Percentiles rank a stretch among this genome's conserved stretches.
These are phyloP conservation scores for Scopulariopsis brevicaulis DNA, from an alignment of 2,329 filamentous ascomycete genomes.

Conservation along the genomic window DNA sequence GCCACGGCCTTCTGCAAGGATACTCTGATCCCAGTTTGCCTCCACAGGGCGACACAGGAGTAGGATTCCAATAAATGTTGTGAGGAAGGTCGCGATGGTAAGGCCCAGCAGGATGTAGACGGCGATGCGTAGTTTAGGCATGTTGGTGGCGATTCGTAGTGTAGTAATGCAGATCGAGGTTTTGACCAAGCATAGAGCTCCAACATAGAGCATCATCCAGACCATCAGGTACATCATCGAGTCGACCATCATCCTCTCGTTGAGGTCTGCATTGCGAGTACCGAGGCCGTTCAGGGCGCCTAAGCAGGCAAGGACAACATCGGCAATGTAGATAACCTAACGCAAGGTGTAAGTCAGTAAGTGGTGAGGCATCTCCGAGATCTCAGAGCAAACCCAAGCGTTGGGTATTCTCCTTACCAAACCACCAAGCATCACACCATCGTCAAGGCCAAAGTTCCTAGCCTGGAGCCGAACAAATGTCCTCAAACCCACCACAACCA, in stretches of 20 bases:
- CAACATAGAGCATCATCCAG: conserved; percentile 16
- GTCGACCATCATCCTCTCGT: conserved; percentile 9
- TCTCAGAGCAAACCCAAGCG: background rate
- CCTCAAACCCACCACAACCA: conserved; percentile 9
- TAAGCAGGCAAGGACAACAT: conserved; percentile 9
- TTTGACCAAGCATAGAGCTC: conserved; percentile 13
- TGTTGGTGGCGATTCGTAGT: conserved; percentile 17
- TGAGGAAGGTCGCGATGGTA: conserved; percentile 14
- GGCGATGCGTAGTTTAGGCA: conserved; percentile 9
- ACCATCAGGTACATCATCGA: conserved; percentile 12
- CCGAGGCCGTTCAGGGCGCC: conserved; percentile 11
- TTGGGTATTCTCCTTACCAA: background rate
- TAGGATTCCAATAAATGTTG: conserved; percentile 17
- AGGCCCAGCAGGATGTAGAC: conserved; percentile 11
- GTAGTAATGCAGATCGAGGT: conserved; percentile 24
- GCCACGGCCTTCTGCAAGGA: conserved; percentile 14
- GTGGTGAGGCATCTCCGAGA: background rate
- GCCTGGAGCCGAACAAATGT: conserved; percentile 6
- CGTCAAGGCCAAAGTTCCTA: background rate
- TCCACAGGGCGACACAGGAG: conserved; percentile 20
- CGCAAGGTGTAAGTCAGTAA: background rate
- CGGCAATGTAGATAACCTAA: background rate
- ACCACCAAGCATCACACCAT: background rate
- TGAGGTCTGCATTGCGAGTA: conserved; percentile 11
- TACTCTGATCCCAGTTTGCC: conserved; percentile 15